A percentile compares a stretch with the other conserved stretches of the same genome.
Conservation (phyloP, 1,284 basidiomycete species). For the Microbotryum saponariae region DNA sequence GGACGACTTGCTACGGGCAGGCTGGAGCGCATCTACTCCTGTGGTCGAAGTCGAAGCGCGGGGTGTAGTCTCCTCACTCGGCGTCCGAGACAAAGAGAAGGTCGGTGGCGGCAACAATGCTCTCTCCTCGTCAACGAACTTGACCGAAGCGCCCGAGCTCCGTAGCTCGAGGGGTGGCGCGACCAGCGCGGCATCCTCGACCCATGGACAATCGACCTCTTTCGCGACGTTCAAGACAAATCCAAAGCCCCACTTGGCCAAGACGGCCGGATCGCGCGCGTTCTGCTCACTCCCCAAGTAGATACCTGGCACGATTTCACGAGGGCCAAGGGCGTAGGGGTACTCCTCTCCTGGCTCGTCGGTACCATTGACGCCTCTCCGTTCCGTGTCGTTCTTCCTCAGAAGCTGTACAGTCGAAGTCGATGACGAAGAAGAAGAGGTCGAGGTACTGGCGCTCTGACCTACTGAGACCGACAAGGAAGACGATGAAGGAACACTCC, state of each 20-base stretch:
- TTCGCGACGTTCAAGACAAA: constrained; percentile 91
- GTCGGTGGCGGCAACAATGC: no score
- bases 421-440: constrained; percentile 3
- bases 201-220: constrained; percentile 68
- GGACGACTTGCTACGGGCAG: neutral
- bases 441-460: neutral
- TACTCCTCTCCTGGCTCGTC: constrained; percentile 30
- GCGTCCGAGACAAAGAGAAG: no score
- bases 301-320: constrained; percentile 79
- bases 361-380: neutral
- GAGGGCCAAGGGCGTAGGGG: constrained; percentile 77
- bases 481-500: constrained; percentile 7
- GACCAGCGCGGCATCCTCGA: constrained; percentile 8
- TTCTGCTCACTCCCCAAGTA: constrained; percentile 94
- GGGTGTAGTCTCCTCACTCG: constrained; percentile 45
- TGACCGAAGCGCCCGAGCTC: neutral
- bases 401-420: neutral
- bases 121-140: constrained; percentile 8
- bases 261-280: constrained; percentile 63
- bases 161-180: neutral
- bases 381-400: neutral
- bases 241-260: constrained; percentile 65
- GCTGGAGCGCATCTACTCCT: no score
- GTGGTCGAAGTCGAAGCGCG: constrained; percentile 29
- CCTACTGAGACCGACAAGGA: neutral